Percentiles rank a stretch among this genome's conserved stretches.
Conservation (phyloP, 139 green algal genomes). For the Chlorella sp. region DNA sequence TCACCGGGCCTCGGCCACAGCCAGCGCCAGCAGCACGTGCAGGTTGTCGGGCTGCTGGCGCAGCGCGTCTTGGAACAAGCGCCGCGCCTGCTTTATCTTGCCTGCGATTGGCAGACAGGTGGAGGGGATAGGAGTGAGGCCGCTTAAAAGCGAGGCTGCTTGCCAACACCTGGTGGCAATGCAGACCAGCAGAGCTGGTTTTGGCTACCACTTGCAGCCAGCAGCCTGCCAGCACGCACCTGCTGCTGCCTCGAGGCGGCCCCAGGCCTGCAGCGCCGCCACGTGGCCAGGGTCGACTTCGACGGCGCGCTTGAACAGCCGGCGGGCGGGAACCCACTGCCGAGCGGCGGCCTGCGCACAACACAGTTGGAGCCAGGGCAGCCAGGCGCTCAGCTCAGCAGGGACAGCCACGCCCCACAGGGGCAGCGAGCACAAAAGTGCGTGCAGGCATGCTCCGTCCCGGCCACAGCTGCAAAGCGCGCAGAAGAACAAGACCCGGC, state of each 20-base stretch:
- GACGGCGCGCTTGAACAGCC: slow-evolving; percentile 37
- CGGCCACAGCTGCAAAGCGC: too few species aligned
- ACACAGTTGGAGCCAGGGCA: not conserved
- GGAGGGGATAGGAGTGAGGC: not conserved
- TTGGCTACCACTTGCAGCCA: not conserved
- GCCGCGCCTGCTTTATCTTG: slow-evolving; percentile 49
- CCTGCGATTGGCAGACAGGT: not conserved
- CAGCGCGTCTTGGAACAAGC: slow-evolving; percentile 59
- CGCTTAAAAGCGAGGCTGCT: not conserved
- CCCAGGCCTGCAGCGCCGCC: slow-evolving; percentile 61
- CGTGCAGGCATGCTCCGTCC: too few species aligned
- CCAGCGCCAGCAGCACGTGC: slow-evolving; percentile 67
- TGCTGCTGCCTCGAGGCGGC: slow-evolving; percentile 47
- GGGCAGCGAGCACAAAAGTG: too few species aligned
- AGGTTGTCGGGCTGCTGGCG: slow-evolving; percentile 56
- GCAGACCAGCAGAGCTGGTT: not conserved
- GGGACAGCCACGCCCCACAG: too few species aligned
- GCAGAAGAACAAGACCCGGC: too few species aligned
- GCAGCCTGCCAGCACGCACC: not conserved
- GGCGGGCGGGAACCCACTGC: slow-evolving; percentile 39
- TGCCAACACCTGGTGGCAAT: too few species aligned
- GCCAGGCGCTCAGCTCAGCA: not conserved
- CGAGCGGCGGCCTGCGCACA: slow-evolving; percentile 19
- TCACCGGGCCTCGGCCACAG: slow-evolving; percentile 43
- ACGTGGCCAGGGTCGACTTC: slow-evolving; percentile 19